Evolutionary conservation across 768 basidiomycete species (phyloP).

Genomic region (Suillus subaureus): DNA sequence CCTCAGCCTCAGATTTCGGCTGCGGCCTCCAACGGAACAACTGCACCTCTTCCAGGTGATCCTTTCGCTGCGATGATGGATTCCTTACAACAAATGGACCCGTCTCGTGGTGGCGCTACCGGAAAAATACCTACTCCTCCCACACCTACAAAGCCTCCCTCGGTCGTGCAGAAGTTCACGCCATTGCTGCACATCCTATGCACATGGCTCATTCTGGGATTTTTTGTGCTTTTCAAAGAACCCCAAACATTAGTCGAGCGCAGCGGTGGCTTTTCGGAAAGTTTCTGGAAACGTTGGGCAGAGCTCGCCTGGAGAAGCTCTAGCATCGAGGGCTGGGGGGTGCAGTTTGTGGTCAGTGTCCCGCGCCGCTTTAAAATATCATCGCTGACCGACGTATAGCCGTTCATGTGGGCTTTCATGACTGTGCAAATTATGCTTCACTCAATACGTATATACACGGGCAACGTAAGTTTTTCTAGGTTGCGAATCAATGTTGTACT

Average conservation of each 20-base stretch:
- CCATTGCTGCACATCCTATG: slow-evolving; percentile 67
- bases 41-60: slow-evolving; percentile 36
- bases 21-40: slow-evolving; percentile 19
- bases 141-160: slow-evolving; percentile 35
- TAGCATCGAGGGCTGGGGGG: slow-evolving; percentile 41
- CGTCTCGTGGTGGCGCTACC: slow-evolving; percentile 21
- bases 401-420: slow-evolving; percentile 83
- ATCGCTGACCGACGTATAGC: slow-evolving; percentile 42
- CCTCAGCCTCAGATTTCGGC: slow-evolving; percentile 10
- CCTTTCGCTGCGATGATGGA: slow-evolving; percentile 50
- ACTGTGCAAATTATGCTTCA: slow-evolving; percentile 73
- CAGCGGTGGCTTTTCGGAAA: slow-evolving; percentile 36
- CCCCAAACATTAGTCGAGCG: slow-evolving; percentile 50
- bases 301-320: slow-evolving; percentile 47
- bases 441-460: slow-evolving; percentile 69
- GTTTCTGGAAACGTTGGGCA: slow-evolving; percentile 65
- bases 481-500: slow-evolving; percentile 5
- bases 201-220: slow-evolving; percentile 65
- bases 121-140: slow-evolving; percentile 32
- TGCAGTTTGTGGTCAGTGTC: slow-evolving; percentile 60
- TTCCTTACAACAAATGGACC: slow-evolving; percentile 28
- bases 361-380: slow-evolving; percentile 2
- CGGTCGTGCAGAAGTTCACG: slow-evolving; percentile 59
- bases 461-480: slow-evolving; percentile 51
- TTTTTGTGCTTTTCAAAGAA: slow-evolving; percentile 69